Percentiles rank a stretch among this genome's conserved stretches.
phyloP scores from a whole-genome alignment of 2,329 filamentous ascomycete species.

The Pseudogymnoascus sp. region DNA sequence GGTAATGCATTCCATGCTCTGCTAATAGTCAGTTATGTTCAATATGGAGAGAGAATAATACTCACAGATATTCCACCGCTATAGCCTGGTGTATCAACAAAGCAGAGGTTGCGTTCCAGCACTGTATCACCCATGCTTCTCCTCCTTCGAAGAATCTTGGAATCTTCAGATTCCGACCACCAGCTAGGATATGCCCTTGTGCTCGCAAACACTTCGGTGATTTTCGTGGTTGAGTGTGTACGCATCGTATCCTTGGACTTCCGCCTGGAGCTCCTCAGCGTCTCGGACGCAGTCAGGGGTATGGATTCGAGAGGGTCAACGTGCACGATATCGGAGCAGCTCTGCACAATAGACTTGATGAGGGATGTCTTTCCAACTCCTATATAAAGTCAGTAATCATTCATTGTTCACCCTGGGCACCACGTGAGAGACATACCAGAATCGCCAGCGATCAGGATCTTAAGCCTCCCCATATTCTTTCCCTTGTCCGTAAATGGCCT shows the following conservation, averaged over 20 bases:
- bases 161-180: conserved; percentile 76
- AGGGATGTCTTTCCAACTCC: conserved; percentile 85
- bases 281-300: conserved; percentile 32
- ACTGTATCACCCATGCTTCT: conserved; percentile 71
- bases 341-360: conserved; percentile 80
- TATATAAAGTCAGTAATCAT: conserved; percentile 31
- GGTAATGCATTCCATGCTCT: conserved; percentile 52
- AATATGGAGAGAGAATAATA: conserved; percentile 14
- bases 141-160: conserved; percentile 51
- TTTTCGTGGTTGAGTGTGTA: conserved; percentile 33
- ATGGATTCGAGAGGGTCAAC: conserved; percentile 57
- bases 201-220: conserved; percentile 69
- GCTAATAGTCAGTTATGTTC: conserved; percentile 25
- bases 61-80: conserved; percentile 47
- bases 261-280: conserved; percentile 24
- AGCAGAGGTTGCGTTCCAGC: conserved; percentile 86
- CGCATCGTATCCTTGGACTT: conserved; percentile 19
- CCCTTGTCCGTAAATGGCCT: conserved; percentile 86
- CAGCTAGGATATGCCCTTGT: conserved; percentile 81
- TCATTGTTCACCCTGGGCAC: conserved; percentile 18
- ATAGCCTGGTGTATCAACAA: conserved; percentile 76
- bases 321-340: conserved; percentile 88
- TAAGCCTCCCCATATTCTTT: conserved; percentile 76
- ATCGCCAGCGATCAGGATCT: conserved; percentile 78
- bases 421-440: conserved; percentile 48